Conservation (phyloP, 306 rosid species). For the Myrica gale region DNA sequence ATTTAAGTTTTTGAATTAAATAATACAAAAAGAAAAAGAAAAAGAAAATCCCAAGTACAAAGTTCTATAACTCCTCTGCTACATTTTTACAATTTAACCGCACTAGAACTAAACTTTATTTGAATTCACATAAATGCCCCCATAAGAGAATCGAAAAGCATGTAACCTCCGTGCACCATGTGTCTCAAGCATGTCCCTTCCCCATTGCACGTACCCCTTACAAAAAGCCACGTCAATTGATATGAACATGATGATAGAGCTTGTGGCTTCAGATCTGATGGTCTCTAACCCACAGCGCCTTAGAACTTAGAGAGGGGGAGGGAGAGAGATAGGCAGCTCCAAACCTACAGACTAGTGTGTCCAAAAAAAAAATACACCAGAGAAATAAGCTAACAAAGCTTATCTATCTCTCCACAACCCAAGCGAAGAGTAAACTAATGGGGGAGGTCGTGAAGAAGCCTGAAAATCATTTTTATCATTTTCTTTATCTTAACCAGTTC, state of each 20-base stretch:
- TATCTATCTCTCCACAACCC: background rate
- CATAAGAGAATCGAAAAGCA: background rate
- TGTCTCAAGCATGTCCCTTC: constrained; percentile 31
- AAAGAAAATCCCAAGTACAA: no score
- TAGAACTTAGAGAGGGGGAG: background rate
- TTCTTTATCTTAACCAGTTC: background rate
- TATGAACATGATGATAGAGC: constrained; percentile 21
- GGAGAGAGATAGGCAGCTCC: background rate
- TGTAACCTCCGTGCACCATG: constrained; percentile 25
- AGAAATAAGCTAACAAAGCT: constrained; percentile 4
- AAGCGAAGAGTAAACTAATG: constrained; percentile 30
- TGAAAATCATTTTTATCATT: background rate
- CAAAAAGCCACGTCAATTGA: constrained; percentile 53
- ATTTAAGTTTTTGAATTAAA: no score
- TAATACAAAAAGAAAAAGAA: no score
- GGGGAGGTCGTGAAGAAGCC: constrained; percentile 47
- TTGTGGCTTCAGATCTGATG: constrained; percentile 43
- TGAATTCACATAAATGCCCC: constrained; percentile 23
- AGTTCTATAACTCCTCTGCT: no score
- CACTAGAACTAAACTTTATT: background rate
- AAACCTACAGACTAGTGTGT: background rate
- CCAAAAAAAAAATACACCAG: background rate
- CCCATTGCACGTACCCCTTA: constrained; percentile 58
- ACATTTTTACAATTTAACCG: background rate
- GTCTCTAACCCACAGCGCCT: constrained; percentile 1